phyloP scores from a whole-genome alignment of 179 eudicot species.

The Vitellaria paradoxa region DNA sequence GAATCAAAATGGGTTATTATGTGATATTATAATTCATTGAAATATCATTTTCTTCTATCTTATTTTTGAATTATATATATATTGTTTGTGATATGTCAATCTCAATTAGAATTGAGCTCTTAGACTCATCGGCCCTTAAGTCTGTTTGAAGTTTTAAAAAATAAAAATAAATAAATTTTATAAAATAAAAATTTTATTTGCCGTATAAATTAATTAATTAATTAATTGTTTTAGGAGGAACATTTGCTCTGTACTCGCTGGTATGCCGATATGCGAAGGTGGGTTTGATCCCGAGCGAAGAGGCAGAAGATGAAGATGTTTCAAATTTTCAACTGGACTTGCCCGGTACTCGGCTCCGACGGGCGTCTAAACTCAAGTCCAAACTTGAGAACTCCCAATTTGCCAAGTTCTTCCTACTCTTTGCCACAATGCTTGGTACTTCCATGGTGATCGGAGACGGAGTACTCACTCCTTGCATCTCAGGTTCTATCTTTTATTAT shows the following conservation, averaged over 20 bases:
- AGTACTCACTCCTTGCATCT: conserved; percentile 44
- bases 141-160: no score
- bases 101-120: no score
- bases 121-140: no score
- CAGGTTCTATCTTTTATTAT: conserved; percentile 23
- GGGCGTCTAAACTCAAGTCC: conserved; percentile 26
- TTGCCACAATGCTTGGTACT: conserved; percentile 40
- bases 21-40: no score
- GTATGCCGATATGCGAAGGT: conserved; percentile 40
- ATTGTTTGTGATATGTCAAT: no score
- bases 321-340: conserved; percentile 27
- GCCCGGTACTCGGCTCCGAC: conserved; percentile 22
- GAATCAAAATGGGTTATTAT: no score
- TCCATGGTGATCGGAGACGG: conserved; percentile 50
- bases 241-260: conserved; percentile 43
- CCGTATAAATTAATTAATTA: no score
- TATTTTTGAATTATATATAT: no score
- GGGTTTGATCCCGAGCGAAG: conserved; percentile 36
- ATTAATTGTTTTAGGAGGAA: conserved; percentile 30
- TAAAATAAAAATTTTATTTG: no score
- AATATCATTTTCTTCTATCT: no score
- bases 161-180: no score
- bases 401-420: conserved; percentile 32
- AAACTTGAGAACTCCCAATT: conserved; percentile 27
- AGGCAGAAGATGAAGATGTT: conserved; percentile 35